Percentiles rank a stretch among this genome's conserved stretches.
Evolutionary conservation across 306 rosid species (phyloP).

Genomic region (Ammopiptanthus mongolicus): DNA sequence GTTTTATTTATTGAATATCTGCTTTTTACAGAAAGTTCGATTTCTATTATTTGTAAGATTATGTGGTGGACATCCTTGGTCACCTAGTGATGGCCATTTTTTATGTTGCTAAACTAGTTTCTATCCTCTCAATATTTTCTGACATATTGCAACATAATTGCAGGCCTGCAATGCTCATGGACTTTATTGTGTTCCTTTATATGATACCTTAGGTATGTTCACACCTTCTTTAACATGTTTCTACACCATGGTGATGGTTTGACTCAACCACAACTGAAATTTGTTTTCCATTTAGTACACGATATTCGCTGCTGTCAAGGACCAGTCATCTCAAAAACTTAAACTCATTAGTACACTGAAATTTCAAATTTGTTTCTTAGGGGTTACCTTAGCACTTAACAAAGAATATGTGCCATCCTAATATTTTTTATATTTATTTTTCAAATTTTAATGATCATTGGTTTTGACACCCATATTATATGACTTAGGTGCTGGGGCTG

Average conservation of each 20-base stretch:
- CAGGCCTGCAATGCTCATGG: constrained; percentile 99
- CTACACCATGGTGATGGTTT: constrained; percentile 11
- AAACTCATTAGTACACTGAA: background rate
- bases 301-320: background rate
- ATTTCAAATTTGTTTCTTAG: background rate
- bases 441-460: background rate
- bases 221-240: constrained; percentile 21
- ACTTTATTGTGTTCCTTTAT: constrained; percentile 85
- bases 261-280: background rate
- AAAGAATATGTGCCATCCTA: background rate
- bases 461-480: constrained; percentile 17
- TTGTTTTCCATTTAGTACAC: background rate
- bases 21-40: background rate
- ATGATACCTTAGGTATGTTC: constrained; percentile 76
- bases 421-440: background rate
- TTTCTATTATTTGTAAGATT: background rate
- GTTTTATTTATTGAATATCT: background rate
- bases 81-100: background rate
- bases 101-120: background rate
- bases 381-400: background rate
- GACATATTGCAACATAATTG: constrained; percentile 22
- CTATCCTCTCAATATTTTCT: constrained; percentile 11
- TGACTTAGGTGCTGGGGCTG: constrained; percentile 76
- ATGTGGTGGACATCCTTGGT: background rate
- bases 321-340: background rate